These are phyloP conservation scores for Sporothrix dimorphospora DNA, from an alignment of 2,329 filamentous ascomycete genomes.

Conservation along the genomic window DNA sequence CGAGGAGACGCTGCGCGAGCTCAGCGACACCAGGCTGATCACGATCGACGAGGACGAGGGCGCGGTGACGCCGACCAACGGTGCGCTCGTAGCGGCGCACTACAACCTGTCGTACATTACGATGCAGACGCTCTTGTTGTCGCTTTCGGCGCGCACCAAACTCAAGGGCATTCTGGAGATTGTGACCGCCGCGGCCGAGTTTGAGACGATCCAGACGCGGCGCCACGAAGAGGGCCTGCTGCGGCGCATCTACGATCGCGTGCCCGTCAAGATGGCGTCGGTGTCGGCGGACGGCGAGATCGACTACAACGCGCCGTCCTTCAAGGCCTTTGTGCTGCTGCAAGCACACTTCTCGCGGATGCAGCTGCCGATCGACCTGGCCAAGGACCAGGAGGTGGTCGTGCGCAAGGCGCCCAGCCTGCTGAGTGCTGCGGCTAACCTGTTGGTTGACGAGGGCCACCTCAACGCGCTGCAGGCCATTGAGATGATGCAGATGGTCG, in stretches of 20 bases:
- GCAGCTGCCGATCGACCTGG: slow-evolving; percentile 92
- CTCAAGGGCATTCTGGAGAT: slow-evolving; percentile 97
- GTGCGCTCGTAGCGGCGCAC: slow-evolving; percentile 97
- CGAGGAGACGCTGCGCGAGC: slow-evolving; percentile 86
- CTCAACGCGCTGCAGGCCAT: slow-evolving; percentile 98
- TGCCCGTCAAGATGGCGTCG: slow-evolving; percentile 87
- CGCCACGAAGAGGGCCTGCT: slow-evolving; percentile 88
- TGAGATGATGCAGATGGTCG: slow-evolving; percentile 99
- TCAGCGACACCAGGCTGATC: slow-evolving; percentile 91
- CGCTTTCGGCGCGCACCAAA: slow-evolving; percentile 84
- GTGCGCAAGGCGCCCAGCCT: slow-evolving; percentile 83
- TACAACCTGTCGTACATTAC: slow-evolving; percentile 99
- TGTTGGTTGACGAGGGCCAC: slow-evolving; percentile 92
- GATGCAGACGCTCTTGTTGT: slow-evolving; percentile 97
- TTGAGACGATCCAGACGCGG: slow-evolving; percentile 87
- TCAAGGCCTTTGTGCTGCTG: slow-evolving; percentile 96
- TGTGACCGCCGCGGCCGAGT: slow-evolving; percentile 93
- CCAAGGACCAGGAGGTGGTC: slow-evolving; percentile 92
- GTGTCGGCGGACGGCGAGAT: slow-evolving; percentile 60
- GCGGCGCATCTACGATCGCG: slow-evolving; percentile 88
- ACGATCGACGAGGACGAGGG: slow-evolving; percentile 95
- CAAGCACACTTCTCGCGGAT: slow-evolving; percentile 98
- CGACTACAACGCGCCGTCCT: slow-evolving; percentile 90
- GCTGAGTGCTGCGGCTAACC: slow-evolving; percentile 89
- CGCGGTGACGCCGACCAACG: slow-evolving; percentile 84